Conservation (phyloP, 345 rosid species). For the Eucalyptus fibrosa region DNA sequence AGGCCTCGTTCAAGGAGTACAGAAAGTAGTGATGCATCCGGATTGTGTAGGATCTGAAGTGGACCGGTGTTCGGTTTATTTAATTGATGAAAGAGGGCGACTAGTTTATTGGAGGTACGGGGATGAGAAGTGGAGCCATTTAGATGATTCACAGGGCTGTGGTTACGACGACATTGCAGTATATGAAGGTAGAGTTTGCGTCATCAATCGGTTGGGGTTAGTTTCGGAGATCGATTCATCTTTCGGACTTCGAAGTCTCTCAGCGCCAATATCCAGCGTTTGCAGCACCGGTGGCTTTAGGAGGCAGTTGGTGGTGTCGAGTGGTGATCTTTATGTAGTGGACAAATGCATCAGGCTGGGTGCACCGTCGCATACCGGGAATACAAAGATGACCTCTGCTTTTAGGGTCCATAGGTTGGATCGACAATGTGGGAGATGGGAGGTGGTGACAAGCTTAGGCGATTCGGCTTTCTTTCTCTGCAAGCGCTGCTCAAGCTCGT, state of each 20-base stretch:
- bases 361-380: background rate
- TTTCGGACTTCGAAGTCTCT: background rate
- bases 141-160: background rate
- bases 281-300: background rate
- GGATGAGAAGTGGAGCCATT: background rate
- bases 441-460: constrained; percentile 7
- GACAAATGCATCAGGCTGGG: background rate
- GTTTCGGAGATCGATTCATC: background rate
- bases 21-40: background rate
- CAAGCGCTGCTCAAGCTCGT: background rate
- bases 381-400: background rate
- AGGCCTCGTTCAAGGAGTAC: background rate
- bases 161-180: background rate
- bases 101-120: background rate
- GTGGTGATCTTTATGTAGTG: background rate
- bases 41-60: background rate
- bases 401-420: constrained; percentile 21
- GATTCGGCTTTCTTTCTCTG: constrained; percentile 6
- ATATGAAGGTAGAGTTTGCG: no score
- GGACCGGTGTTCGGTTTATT: background rate
- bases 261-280: background rate
- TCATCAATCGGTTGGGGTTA: background rate
- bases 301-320: constrained; percentile 1
- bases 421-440: constrained; percentile 15
- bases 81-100: background rate